Conservation (phyloP, 176 grass and related monocot species). For the Triticum timopheevii region DNA sequence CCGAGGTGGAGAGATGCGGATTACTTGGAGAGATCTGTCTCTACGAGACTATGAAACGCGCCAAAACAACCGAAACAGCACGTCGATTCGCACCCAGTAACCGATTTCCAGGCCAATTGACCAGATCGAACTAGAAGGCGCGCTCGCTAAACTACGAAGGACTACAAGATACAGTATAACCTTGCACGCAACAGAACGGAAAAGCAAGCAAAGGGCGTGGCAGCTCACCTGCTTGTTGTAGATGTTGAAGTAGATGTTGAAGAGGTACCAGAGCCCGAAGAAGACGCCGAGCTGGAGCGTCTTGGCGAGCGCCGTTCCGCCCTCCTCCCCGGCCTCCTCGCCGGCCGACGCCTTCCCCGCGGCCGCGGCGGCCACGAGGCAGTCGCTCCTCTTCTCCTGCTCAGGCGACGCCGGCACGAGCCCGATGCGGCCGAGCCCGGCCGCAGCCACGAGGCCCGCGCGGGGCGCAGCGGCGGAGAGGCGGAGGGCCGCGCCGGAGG, state of each 20-base stretch:
- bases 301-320: constrained; percentile 25
- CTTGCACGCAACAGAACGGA: too few species aligned
- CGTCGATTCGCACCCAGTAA: not conserved
- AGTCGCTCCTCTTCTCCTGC: not conserved
- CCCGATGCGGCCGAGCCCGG: constrained; percentile 7
- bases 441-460: not conserved
- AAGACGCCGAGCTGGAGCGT: constrained; percentile 65
- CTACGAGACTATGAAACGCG: not conserved
- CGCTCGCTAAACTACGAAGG: not conserved
- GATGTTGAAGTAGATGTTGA: constrained; percentile 95
- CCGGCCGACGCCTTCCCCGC: not conserved
- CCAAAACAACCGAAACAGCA: not conserved
- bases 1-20: not conserved
- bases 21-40: not conserved
- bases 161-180: not conserved
- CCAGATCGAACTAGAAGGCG: not conserved
- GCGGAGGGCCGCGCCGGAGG: not conserved
- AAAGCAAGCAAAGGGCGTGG: not conserved
- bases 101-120: not conserved
- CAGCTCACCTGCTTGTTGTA: constrained; percentile 77
- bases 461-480: not conserved
- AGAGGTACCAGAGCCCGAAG: constrained; percentile 82
- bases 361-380: not conserved
- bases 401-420: constrained; percentile 36
- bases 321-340: not conserved